Base-by-base conservation (phyloP, 805 yeast species). In the Candida awuae region DNA sequence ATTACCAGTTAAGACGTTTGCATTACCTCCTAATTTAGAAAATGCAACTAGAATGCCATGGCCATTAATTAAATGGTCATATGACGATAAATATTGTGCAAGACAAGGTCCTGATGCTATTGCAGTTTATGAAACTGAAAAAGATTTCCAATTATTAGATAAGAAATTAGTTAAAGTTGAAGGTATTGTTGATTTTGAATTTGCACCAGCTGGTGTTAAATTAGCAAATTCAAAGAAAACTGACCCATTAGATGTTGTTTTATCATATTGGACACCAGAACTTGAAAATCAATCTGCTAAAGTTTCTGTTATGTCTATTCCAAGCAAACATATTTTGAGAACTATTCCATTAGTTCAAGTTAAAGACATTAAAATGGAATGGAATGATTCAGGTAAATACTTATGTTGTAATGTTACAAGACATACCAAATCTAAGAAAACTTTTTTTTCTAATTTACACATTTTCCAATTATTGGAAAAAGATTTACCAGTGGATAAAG, bases 231-330 rank as follows among this genome's bases (percentile, higher is more conserved):
- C 75, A 39, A 60, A 58, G 42, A 73, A 67, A 50, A 71, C 66
- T 42, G 66, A 59, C 29, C 75, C 70, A 42, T 71, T 68, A 31
- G 78, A 79, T 41, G 80, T 80, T 52, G 66, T 87, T 26, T 71
- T 92, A 50, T 79, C 94, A 23, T 92, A 81, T 68, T 92, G 98
- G 98, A 87, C 96, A 34, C 99, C 99, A 39, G 99, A 92, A 67
- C 42, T 55, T 19, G 62, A 72, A 47, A 90, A 92, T 63, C 95
- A 88, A 68, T 83, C 96, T 32, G 97, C 98, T 21, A 82, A 94
- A 62, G 97, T 90, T 42, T 76, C 94, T 18, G 66, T 92, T 47
- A 80, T 92, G 78, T 86, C 84, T 54, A 74, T 88, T 39, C 94
- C 95, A 43, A 70, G 86, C 20, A 84, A 81, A 61, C 72, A 77